These are phyloP conservation scores for Magnolia officinalis DNA, from an alignment of 164 flowering plant genomes.

Conservation along the genomic window DNA sequence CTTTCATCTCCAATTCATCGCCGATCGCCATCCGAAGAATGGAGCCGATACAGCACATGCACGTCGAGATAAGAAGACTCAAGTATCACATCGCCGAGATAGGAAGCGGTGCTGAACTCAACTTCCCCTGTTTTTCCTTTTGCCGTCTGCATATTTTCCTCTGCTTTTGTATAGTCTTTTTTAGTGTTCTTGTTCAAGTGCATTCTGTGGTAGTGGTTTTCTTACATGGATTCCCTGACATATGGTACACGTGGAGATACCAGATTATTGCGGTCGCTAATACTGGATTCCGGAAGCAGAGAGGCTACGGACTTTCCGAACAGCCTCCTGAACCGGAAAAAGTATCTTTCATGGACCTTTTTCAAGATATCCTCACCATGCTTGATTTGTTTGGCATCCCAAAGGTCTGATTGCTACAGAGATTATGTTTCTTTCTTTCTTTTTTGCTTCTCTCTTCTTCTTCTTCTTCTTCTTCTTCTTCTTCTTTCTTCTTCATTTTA, in stretches of 20 bases:
- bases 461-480: too few species aligned
- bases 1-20: too few species aligned
- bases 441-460: too few species aligned
- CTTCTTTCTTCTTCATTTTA: too few species aligned
- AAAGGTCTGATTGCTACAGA: constrained; percentile 19
- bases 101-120: constrained; percentile 12
- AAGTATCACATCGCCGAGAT: constrained; percentile 39
- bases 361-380: constrained; percentile 24
- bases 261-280: constrained; percentile 55
- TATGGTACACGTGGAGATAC: constrained; percentile 60
- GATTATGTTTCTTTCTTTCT: too few species aligned
- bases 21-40: neutral
- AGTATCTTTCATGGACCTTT: constrained; percentile 31
- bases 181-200: neutral
- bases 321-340: constrained; percentile 39
- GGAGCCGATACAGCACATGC: constrained; percentile 35
- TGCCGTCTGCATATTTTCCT: neutral
- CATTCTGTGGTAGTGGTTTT: constrained; percentile 34
- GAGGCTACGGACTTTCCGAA: constrained; percentile 66
- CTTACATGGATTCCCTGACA: constrained; percentile 55
- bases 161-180: neutral
- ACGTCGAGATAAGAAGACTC: constrained; percentile 30
- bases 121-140: neutral
- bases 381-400: constrained; percentile 22
- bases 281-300: constrained; percentile 46